phyloP scores from a whole-genome alignment of 306 rosid genomes.

The Castanospermum australe region DNA sequence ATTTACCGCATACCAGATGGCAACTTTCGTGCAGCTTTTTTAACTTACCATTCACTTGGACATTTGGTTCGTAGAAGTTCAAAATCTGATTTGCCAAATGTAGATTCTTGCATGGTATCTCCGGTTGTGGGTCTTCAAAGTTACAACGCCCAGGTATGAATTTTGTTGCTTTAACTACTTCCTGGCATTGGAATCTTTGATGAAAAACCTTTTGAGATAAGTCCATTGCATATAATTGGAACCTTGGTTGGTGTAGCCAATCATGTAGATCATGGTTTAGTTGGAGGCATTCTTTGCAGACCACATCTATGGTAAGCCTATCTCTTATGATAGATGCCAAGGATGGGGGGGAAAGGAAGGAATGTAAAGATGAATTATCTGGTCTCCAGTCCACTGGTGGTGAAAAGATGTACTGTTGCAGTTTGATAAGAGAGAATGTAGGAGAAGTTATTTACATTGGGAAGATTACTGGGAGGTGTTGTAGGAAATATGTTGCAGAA shows the following conservation, averaged over 20 bases:
- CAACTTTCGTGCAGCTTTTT: constrained; percentile 75
- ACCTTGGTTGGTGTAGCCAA: too few species aligned
- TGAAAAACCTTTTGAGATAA: not conserved
- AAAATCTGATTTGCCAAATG: constrained; percentile 26
- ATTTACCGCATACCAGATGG: constrained; percentile 88
- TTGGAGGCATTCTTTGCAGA: not conserved
- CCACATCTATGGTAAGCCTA: too few species aligned
- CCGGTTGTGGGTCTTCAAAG: constrained; percentile 90
- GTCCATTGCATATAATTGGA: not conserved
- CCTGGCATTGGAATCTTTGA: not conserved
- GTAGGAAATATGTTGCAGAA: too few species aligned
- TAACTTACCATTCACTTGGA: constrained; percentile 87
- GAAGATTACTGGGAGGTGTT: not conserved
- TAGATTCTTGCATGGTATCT: constrained; percentile 50
- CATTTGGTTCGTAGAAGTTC: constrained; percentile 57
- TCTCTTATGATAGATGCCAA: too few species aligned
- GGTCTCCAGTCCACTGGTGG: not conserved
- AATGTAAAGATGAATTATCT: not conserved
- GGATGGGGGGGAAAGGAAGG: not conserved
- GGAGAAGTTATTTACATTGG: not conserved
- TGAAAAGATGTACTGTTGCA: not conserved
- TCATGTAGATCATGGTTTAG: not conserved
- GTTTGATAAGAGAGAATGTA: not conserved
- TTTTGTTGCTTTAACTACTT: constrained; percentile 8
- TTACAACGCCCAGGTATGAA: constrained; percentile 74